Percentiles rank a stretch among this genome's conserved stretches.
These are phyloP conservation scores for Aureobasidium sp. DNA, from an alignment of 2,329 filamentous ascomycete genomes.

Conservation along the genomic window DNA sequence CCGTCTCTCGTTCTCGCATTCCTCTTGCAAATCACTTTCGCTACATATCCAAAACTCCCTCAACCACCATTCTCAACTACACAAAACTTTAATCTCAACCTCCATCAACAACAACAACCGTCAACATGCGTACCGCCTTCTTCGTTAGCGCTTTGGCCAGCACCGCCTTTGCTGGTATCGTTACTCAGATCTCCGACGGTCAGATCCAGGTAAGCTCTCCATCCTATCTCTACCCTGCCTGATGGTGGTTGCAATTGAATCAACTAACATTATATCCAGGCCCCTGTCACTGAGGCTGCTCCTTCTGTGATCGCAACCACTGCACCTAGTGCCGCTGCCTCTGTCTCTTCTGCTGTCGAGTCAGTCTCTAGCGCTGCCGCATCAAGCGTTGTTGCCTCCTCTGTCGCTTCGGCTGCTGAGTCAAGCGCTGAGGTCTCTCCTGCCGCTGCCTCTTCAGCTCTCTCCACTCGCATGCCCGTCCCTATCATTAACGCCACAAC, in stretches of 20 bases:
- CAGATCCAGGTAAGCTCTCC: constrained; percentile 12
- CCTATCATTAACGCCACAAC: neutral
- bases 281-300: neutral
- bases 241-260: neutral
- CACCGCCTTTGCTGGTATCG: constrained; percentile 11
- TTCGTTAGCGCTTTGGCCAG: constrained; percentile 10
- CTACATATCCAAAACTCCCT: neutral
- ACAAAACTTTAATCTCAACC: neutral
- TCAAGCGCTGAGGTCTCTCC: neutral
- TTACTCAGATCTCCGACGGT: constrained; percentile 15
- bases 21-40: constrained; percentile 10
- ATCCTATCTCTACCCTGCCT: neutral
- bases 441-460: neutral
- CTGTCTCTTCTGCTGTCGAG: neutral
- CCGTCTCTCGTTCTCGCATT: constrained; percentile 5
- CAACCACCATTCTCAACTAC: neutral
- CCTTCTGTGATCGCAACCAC: neutral
- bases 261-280: neutral
- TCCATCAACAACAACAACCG: neutral
- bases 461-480: constrained; percentile 5
- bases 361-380: neutral
- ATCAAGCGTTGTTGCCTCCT: neutral
- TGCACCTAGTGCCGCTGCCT: neutral
- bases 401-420: neutral
- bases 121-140: constrained; percentile 14